Evolutionary conservation across 495 filamentous ascomycete genomes (phyloP), one percentile per base, ranked within the genome.

Genomic region (Trichoderma virens): DNA sequence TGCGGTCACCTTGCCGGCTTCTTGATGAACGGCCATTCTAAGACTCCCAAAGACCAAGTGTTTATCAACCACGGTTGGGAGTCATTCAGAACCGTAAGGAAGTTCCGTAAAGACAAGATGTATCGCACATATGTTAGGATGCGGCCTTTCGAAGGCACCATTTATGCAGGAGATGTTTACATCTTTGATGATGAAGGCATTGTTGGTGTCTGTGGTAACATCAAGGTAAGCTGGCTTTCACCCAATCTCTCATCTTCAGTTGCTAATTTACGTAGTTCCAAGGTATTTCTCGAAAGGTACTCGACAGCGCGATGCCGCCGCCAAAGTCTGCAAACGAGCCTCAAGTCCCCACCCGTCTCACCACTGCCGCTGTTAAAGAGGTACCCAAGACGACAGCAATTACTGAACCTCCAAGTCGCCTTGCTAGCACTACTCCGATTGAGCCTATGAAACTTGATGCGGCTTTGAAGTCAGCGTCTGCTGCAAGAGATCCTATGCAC

Each of bases 21-120:
- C 70, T 80, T 85, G 31, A 81, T 89, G 73, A 90, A 90, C 67
- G 86, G 81, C 13, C 86, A 81, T 63, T 85, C 86, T 68, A 77
- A 72, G 9, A 80, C 80, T 2, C 81, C 87, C 43, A 79, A 78
- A 0, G 81, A 85, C 32, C 73, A 80, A 27, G 83, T 87, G 5
- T 90, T 82, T 66, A 82, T 90, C 43, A 85, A 82, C 62, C 86
- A 90, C 65, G 85, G 86, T 7, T 85, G 86, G 82, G 79, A 85
- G 62, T 83, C 80, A 0, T 81, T 88, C 75, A 81, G 81, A 34
- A 80, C 88, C 51, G 76, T 82, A 61, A 82, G 83, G 59, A 74
- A 78, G 41, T 76, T 90, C 43, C 74, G 76, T 8, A 75, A 78
- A 0, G 76, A 78, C 25, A 82, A 84, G 68, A 83, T 78, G 0